Evolutionary conservation across 306 rosid genomes (phyloP), one percentile per base, ranked within the genome.

Genomic region (Prunus dulcis): DNA sequence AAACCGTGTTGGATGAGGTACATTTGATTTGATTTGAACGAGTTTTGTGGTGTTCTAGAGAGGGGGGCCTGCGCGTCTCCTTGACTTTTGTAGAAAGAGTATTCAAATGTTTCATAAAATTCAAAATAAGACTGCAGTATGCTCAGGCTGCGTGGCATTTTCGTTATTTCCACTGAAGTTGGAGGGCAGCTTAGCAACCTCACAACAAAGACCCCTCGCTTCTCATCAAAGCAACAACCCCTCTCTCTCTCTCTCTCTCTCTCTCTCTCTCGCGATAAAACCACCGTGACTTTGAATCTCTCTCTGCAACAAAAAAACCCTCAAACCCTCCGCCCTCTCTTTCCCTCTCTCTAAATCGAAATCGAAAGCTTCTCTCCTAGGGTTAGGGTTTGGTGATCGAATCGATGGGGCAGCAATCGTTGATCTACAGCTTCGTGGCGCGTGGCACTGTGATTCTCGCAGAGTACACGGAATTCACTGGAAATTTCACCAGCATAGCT

Each of bases 371-470:
- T 80, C 66, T 82, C 78, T 67, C 50, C 1, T 41, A 38, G 75
- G 10, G 64, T 49, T 76, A 70, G 76, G 79, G 65, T 78, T 22
- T 69, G 76, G 84, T 78, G 79, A 73, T 76, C 79, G 27, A 23
- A 51, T 80, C 82, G 76, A 91, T 93, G 98, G 98, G 95, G 75
- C 96, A 93, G 78, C 91, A 91, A 73, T 89, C 96, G 81, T 86
- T 93, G 93, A 93, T 93, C 98, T 93, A 93, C 88, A 93, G 91
- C 78, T 93, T 91, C 85, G 95, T 91, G 43, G 98, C 96, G 11
- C 96, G 96, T 12, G 96, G 96, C 67, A 91, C 93, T 61, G 93
- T 91, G 69, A 71, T 93, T 76, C 88, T 93, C 51, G 95, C 95
- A 0, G 96, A 93, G 83, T 91, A 67, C 82, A 93, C 98, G 3